Conservation (phyloP, 2,329 filamentous ascomycete species). For the Phyllosticta paracitricarpa region DNA sequence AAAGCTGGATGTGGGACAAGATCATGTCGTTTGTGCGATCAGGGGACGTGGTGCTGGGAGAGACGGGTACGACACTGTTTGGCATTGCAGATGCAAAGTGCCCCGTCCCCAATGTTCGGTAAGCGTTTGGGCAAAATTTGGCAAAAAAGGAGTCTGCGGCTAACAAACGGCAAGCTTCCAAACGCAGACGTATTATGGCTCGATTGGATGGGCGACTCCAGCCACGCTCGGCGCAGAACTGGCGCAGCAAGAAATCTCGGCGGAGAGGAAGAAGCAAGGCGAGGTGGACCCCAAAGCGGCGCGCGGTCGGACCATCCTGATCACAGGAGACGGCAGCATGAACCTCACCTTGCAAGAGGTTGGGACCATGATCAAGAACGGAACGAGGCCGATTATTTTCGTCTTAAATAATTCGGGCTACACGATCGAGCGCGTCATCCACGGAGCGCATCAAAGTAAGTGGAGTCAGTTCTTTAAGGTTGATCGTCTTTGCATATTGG, state of each 20-base stretch:
- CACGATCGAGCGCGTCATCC: conserved; percentile 32
- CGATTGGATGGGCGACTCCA: conserved; percentile 34
- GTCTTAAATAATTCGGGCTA: conserved; percentile 31
- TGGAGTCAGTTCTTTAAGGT: not conserved
- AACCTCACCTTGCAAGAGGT: conserved; percentile 31
- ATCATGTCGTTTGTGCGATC: conserved; percentile 29
- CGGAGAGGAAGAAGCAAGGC: not conserved
- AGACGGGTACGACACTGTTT: conserved; percentile 33
- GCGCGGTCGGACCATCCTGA: conserved; percentile 38
- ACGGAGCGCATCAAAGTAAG: conserved; percentile 29
- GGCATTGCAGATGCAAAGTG: conserved; percentile 28
- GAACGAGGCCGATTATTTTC: conserved; percentile 24
- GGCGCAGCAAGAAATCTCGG: conserved; percentile 38
- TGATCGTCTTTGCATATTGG: not conserved
- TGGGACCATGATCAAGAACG: conserved; percentile 26
- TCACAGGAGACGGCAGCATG: conserved; percentile 29
- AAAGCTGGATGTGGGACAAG: conserved; percentile 34
- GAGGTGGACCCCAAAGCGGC: not conserved
- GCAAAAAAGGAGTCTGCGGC: too few species aligned
- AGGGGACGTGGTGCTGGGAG: conserved; percentile 30
- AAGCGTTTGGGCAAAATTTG: not conserved
- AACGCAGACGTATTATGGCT: conserved; percentile 35
- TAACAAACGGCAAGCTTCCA: conserved; percentile 16
- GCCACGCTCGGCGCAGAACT: conserved; percentile 33
- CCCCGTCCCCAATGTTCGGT: conserved; percentile 16